phyloP scores from a whole-genome alignment of 2,329 filamentous ascomycete species.

The Tolypocladium amazonense region DNA sequence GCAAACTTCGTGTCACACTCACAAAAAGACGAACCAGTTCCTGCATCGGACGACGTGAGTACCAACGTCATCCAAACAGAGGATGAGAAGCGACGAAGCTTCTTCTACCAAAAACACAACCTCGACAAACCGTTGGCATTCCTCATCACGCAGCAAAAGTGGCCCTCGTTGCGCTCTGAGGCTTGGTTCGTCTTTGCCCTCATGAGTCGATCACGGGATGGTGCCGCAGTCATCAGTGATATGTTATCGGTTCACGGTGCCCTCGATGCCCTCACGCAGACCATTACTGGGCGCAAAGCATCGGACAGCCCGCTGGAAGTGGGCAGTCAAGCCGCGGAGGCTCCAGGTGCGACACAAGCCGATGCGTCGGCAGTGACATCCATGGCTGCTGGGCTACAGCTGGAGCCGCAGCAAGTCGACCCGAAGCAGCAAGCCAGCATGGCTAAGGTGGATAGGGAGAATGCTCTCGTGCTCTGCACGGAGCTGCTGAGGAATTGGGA shows the following conservation, averaged over 20 bases:
- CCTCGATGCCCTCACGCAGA: constrained; percentile 31
- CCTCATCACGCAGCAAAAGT: constrained; percentile 46
- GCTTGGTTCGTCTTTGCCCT: constrained; percentile 53
- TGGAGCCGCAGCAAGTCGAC: constrained; percentile 38
- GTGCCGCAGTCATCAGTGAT: constrained; percentile 32
- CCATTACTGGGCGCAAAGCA: constrained; percentile 34
- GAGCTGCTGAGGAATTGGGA: constrained; percentile 39
- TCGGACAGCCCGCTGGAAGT: constrained; percentile 4
- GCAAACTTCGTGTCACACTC: neutral
- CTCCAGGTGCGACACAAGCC: constrained; percentile 1
- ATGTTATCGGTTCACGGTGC: constrained; percentile 32
- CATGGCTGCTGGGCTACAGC: constrained; percentile 22
- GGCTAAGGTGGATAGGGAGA: constrained; percentile 46
- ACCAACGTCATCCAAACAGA: constrained; percentile 2
- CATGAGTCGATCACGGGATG: constrained; percentile 41
- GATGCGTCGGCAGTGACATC: constrained; percentile 9
- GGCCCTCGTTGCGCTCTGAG: constrained; percentile 48
- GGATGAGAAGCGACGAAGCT: constrained; percentile 9
- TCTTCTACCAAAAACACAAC: constrained; percentile 36
- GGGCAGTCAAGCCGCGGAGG: constrained; percentile 9
- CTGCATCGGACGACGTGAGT: constrained; percentile 14
- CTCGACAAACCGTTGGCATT: constrained; percentile 34
- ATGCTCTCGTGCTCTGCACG: constrained; percentile 46
- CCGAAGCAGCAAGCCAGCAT: constrained; percentile 31
- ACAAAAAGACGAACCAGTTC: neutral